Percentiles rank a stretch among this genome's conserved stretches.
Conservation (phyloP, 805 yeast genomes). For the Kodamaea fukazawae region DNA sequence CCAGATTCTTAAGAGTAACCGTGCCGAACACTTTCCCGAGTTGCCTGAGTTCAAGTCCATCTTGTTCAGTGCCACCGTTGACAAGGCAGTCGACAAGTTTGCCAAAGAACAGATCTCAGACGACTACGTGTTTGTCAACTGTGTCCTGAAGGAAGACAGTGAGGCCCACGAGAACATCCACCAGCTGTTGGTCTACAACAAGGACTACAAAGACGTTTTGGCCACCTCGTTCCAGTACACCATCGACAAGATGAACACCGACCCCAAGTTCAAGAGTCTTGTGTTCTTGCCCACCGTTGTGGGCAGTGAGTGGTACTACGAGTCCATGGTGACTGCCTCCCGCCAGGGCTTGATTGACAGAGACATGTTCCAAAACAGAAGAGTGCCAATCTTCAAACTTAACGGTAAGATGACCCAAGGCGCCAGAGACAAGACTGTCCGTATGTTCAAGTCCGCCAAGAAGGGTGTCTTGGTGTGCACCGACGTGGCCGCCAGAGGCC, state of each 20-base stretch:
- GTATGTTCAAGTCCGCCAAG: constrained; percentile 45
- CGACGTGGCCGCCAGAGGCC: constrained; percentile 94
- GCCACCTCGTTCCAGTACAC: constrained; percentile 56
- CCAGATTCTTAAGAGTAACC: constrained; percentile 39
- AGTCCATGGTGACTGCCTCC: constrained; percentile 28
- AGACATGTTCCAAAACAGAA: constrained; percentile 8
- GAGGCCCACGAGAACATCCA: constrained; percentile 71
- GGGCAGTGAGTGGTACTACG: constrained; percentile 57
- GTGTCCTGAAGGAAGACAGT: constrained; percentile 71
- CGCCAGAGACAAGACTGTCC: constrained; percentile 60
- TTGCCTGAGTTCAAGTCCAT: constrained; percentile 52
- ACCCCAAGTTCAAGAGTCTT: constrained; percentile 64
- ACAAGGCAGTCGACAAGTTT: constrained; percentile 59
- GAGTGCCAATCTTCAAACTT: constrained; percentile 29
- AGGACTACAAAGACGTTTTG: constrained; percentile 55
- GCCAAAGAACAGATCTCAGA: constrained; percentile 57
- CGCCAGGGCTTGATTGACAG: constrained; percentile 1
- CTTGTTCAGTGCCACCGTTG: constrained; percentile 87
- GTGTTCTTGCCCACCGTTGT: constrained; percentile 78
- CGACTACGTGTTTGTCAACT: constrained; percentile 62
- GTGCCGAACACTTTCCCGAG: constrained; percentile 19
- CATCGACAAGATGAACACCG: constrained; percentile 33
- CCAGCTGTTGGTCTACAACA: constrained; percentile 60
- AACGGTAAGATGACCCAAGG: constrained; percentile 78
- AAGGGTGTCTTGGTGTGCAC: constrained; percentile 74